Percentiles rank a stretch among this genome's conserved stretches.
phyloP scores from a whole-genome alignment of 345 rosid genomes.

The Melaleuca alternifolia region DNA sequence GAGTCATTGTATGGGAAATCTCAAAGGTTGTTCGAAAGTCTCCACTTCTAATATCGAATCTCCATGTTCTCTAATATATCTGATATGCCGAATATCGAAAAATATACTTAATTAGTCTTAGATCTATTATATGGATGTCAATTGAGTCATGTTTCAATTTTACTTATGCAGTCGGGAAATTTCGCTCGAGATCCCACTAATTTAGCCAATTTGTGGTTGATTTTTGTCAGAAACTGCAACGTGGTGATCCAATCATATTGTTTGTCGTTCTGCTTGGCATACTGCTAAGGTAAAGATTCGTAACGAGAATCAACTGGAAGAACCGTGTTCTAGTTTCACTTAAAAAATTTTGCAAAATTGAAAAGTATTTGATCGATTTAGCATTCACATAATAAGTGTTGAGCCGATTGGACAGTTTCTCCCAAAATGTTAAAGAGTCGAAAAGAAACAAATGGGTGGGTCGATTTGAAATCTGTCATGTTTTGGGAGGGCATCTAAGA shows the following conservation, averaged over 20 bases:
- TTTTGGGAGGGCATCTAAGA: neutral
- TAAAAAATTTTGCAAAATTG: neutral
- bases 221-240: too few relatives aligned
- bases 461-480: neutral
- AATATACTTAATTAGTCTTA: too few relatives aligned
- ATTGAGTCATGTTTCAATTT: too few relatives aligned
- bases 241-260: too few relatives aligned
- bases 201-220: too few relatives aligned
- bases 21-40: too few relatives aligned
- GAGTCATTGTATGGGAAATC: too few relatives aligned
- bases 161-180: accelerated
- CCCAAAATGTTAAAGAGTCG: accelerated
- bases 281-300: too few relatives aligned
- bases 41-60: too few relatives aligned
- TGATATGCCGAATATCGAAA: too few relatives aligned
- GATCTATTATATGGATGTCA: too few relatives aligned
- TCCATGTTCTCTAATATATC: neutral
- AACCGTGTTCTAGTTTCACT: accelerated
- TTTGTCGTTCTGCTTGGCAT: too few relatives aligned
- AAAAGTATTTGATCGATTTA: accelerated
- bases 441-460: neutral
- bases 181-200: neutral
- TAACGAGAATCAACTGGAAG: accelerated
- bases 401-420: accelerated
- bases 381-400: accelerated